Conservation (phyloP, 345 rosid genomes). For the Citropsis articulata region DNA sequence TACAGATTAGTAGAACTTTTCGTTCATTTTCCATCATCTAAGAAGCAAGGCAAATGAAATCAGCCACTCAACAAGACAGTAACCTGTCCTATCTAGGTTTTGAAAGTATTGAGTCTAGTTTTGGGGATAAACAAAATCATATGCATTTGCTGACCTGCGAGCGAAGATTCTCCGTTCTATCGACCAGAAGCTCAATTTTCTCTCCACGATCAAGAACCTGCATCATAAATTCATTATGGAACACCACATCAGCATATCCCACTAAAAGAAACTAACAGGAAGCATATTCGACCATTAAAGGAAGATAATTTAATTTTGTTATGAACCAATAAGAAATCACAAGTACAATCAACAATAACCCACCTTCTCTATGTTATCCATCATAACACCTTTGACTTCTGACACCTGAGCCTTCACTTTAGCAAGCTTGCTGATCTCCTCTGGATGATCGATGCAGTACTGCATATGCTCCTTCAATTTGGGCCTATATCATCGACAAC, state of each 20-base stretch:
- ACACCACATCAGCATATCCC: background rate
- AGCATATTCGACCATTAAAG: background rate
- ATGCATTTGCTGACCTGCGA: constrained; percentile 47
- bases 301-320: background rate
- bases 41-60: background rate
- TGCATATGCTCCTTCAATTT: constrained; percentile 69
- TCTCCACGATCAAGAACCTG: constrained; percentile 84
- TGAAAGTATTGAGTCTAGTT: background rate
- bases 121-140: background rate
- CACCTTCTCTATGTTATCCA: constrained; percentile 94
- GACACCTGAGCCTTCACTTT: constrained; percentile 91
- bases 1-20: background rate
- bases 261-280: background rate
- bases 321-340: constrained; percentile 2
- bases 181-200: constrained; percentile 76
- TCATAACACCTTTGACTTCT: constrained; percentile 91
- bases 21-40: background rate
- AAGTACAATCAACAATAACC: background rate
- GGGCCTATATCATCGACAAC: constrained; percentile 31
- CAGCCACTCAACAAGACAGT: background rate
- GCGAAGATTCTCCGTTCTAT: constrained; percentile 75
- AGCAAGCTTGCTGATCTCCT: constrained; percentile 73
- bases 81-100: background rate
- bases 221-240: background rate
- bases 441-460: constrained; percentile 71